These are phyloP conservation scores for Ilex aquifolium DNA, from an alignment of 257 asterid species.

Conservation along the genomic window DNA sequence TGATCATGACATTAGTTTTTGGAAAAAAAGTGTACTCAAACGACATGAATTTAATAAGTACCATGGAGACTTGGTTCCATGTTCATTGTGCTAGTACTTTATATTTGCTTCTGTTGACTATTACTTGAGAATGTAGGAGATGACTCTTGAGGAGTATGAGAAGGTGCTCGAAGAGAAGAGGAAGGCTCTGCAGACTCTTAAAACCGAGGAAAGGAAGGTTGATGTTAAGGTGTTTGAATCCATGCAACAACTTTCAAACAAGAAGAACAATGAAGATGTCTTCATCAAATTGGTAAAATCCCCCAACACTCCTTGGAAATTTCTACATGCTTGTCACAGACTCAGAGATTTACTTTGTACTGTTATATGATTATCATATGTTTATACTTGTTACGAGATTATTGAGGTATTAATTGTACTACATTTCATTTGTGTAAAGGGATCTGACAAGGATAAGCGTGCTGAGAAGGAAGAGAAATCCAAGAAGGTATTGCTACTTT, in stretches of 20 bases:
- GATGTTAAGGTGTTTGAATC: constrained; percentile 66
- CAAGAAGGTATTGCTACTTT: constrained; percentile 48
- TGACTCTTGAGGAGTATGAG: constrained; percentile 94
- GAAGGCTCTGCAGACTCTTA: constrained; percentile 59
- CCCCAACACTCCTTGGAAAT: constrained; percentile 1
- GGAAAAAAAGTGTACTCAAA: too few relatives aligned
- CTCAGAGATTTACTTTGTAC: background rate
- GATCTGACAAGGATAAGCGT: constrained; percentile 70
- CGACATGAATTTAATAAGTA: too few relatives aligned
- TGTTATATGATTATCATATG: background rate
- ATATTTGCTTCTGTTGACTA: background rate
- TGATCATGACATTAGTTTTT: too few relatives aligned
- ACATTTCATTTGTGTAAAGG: constrained; percentile 25
- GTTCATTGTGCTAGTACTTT: too few relatives aligned
- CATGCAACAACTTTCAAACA: constrained; percentile 79
- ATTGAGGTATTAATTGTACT: background rate
- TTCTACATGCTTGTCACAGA: background rate
- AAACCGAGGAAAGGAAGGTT: constrained; percentile 84
- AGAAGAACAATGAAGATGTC: constrained; percentile 55
- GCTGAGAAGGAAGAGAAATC: constrained; percentile 80
- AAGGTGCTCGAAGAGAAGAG: constrained; percentile 76
- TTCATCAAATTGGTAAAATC: constrained; percentile 71
- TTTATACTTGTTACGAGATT: background rate
- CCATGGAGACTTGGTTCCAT: too few relatives aligned
- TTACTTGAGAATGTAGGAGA: constrained; percentile 45